phyloP scores from a whole-genome alignment of 2,329 filamentous ascomycete species.

The Scedosporium boydii region DNA sequence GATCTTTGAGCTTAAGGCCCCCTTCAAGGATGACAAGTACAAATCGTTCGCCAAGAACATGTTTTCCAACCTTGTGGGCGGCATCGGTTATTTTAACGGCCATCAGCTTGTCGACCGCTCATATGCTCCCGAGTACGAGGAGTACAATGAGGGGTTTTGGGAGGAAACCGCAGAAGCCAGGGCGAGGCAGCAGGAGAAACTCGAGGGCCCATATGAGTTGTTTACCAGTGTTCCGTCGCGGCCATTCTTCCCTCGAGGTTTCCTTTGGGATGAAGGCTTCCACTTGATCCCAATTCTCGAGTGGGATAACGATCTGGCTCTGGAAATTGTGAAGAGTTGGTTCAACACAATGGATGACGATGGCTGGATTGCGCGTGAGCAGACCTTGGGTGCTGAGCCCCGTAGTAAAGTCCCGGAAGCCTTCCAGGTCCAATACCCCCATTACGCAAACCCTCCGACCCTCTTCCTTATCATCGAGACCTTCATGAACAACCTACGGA shows the following conservation, averaged over 20 bases:
- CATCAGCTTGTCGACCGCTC: conserved; percentile 83
- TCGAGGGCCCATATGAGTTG: conserved; percentile 77
- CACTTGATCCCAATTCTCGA: conserved; percentile 85
- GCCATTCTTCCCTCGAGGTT: conserved; percentile 92
- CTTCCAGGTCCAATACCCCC: conserved; percentile 92
- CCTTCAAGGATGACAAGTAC: conserved; percentile 67
- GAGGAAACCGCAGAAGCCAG: conserved; percentile 78
- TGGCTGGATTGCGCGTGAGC: conserved; percentile 94
- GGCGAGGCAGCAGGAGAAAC: conserved; percentile 53
- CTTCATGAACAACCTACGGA: conserved; percentile 70
- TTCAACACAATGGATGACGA: conserved; percentile 93
- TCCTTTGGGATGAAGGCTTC: conserved; percentile 97
- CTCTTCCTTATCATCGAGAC: conserved; percentile 81
- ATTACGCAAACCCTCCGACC: conserved; percentile 95
- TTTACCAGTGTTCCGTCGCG: conserved; percentile 88
- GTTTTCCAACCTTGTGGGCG: conserved; percentile 88
- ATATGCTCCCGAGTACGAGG: conserved; percentile 85
- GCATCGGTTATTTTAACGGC: conserved; percentile 92
- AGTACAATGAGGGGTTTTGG: conserved; percentile 94
- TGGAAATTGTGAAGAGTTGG: conserved; percentile 90
- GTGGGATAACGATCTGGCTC: conserved; percentile 82
- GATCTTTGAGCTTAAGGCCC: conserved; percentile 57
- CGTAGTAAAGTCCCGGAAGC: conserved; percentile 88
- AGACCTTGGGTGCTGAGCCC: conserved; percentile 86
- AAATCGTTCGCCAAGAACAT: conserved; percentile 75